Evolutionary conservation across 805 yeast species (phyloP), one percentile per base, ranked within the genome.

Genomic region (Cyberlindnera sargentensis): DNA sequence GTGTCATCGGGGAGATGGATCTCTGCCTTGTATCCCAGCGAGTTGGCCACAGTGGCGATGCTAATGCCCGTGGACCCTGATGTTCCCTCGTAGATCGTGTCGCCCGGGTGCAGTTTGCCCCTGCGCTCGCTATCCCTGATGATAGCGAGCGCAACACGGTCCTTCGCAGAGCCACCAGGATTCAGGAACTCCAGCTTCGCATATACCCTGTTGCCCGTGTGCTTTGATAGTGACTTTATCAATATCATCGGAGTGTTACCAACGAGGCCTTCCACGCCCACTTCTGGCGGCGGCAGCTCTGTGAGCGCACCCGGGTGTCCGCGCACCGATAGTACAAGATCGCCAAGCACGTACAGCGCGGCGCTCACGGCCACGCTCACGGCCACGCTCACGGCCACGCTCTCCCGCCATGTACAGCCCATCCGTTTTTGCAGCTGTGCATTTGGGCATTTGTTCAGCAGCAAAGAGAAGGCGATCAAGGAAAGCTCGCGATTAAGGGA

Each of bases 51-150:
- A 63, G 89, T 78, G 0, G 97, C 96, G 53, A 91, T 75, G 2
- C 96, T 86, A 9, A 93, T 93, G 3, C 99, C 99, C 0, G 99
- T 91, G 0, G 97, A 89, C 0, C 99, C 99, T 8, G 93, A 82
- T 0, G 99, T 93, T 6, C 99, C 99, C 66, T 91, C 99, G 61
- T 81, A 89, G 2, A 91, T 83, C 10, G 80, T 70, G 55, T 87
- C 93, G 1, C 85, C 88, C 41, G 71, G 64, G 5, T 66, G 59
- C 34, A 90, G 61, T 5, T 67, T 57, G 0, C 93, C 93, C 37
- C 55, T 40, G 5, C 52, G 43, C 57, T 87, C 95, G 44, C 84
- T 84, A 24, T 77, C 76, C 44, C 76, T 68, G 15, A 91, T 83
- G 37, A 91, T 83, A 4, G 93, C 87, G 23, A 85, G 65, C 0